These are phyloP conservation scores for Fraxinus nigra DNA, from an alignment of 305 asterid species.

Conservation along the genomic window DNA sequence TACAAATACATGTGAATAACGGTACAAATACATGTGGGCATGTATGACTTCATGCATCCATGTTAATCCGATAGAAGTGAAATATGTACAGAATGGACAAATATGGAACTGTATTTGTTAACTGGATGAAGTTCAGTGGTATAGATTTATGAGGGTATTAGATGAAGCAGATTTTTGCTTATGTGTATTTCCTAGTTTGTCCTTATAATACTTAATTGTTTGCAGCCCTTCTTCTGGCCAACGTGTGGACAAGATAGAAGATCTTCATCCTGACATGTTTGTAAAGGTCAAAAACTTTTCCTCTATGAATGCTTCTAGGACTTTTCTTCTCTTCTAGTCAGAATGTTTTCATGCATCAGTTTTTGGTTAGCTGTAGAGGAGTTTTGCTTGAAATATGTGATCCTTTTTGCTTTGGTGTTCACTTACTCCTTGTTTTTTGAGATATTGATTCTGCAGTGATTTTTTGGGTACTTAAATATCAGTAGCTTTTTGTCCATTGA, in stretches of 20 bases:
- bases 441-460: neutral
- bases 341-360: neutral
- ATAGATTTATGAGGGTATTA: neutral
- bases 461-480: neutral
- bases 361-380: neutral
- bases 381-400: neutral
- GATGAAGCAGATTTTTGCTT: slow-evolving; percentile 1
- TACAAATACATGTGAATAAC: neutral
- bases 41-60: neutral
- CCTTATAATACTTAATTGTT: slow-evolving; percentile 11
- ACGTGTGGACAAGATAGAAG: slow-evolving; percentile 56
- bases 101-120: neutral
- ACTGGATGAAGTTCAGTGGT: neutral
- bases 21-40: neutral
- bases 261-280: slow-evolving; percentile 69
- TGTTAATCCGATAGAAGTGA: neutral
- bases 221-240: slow-evolving; percentile 43
- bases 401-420: neutral
- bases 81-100: neutral
- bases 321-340: neutral
- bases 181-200: slow-evolving; percentile 15
- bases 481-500: neutral
- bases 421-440: neutral
- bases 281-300: slow-evolving; percentile 48
- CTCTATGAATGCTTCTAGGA: neutral